Evolutionary conservation across 495 filamentous ascomycete genomes (phyloP).

Genomic region (Xylaria flabelliformis): DNA sequence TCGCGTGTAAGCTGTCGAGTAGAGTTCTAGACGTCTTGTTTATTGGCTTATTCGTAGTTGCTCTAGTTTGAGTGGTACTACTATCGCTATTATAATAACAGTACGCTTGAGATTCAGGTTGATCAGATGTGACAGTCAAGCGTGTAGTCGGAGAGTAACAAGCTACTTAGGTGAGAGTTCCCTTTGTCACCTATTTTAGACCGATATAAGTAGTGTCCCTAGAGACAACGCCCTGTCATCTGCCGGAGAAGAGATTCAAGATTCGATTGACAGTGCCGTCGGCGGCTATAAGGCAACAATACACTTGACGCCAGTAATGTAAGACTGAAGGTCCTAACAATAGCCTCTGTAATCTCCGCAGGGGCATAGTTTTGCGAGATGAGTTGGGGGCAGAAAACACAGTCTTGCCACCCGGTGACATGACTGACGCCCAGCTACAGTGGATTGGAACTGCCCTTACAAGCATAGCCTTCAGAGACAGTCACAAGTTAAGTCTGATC

Average conservation of each 20-base stretch:
- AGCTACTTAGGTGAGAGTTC: background rate
- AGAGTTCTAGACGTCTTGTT: background rate
- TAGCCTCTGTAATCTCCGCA: background rate
- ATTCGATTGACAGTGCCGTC: background rate
- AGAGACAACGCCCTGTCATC: background rate
- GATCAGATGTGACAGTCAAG: background rate
- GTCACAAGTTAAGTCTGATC: background rate
- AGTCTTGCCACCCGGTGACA: background rate
- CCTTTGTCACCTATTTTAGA: background rate
- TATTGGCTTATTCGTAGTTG: background rate
- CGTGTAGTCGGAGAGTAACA: background rate
- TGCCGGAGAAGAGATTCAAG: background rate
- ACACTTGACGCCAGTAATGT: background rate
- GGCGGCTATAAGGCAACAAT: background rate
- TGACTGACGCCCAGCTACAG: background rate
- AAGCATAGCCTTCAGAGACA: slow-evolving; percentile 14
- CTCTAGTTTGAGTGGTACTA: background rate
- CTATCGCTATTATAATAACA: background rate
- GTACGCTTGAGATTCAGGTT: background rate
- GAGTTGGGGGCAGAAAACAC: background rate
- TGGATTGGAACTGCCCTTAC: background rate
- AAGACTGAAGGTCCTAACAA: background rate
- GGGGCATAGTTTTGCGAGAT: slow-evolving; percentile 8
- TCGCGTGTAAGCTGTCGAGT: background rate
- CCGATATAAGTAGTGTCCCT: background rate